Evolutionary conservation across 495 filamentous ascomycete genomes (phyloP), one percentile per base, ranked within the genome.

Genomic region (Aspergillus campestris): DNA sequence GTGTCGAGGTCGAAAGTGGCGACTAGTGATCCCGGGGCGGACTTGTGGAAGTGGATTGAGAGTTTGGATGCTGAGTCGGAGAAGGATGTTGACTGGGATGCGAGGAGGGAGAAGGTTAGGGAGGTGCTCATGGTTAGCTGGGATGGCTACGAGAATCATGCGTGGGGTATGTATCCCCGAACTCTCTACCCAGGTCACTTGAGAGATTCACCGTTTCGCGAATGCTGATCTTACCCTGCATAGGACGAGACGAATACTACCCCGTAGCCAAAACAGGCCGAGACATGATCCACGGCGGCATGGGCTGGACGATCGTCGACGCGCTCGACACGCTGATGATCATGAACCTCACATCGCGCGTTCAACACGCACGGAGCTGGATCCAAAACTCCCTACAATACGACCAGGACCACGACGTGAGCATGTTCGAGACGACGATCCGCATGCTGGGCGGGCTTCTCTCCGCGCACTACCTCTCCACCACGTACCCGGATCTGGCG

Each of bases 231-330:
- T 45, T 37, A 8, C 34, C 13, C 29, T n/a, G 15, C 24, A 10
- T 52, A 95, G 89, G 91, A 12, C 80, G 78, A 48, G 92, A 99
- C 56, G 79, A 87, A 57, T 99, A 85, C 57, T 78, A 84, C 49
- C 94, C 92, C 11, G 56, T 90, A 32, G 79, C 84, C 1, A 92
- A 90, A 61, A 79, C 63, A n/a, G 85, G 86, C 40, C 67, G 66
- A 31, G 80, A 95, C 44, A 96, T 96, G 88, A 78, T 84, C 8
- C 75, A 82, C 3, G 67, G 72, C 34, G 69, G 69, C 1, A 67
- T 99, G 63, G 92, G 92, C 6, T 99, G 94, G 94, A 96, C 96
- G 48, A 96, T 99, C 40, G 84, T 99, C 29, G 94, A 99, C 67
- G 80, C 89, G 37, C 69, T 99, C 37, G 92, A 99, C 61, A 97